phyloP scores from a whole-genome alignment of 352 stramenopile genomes.

The Globisporangium echinulatum region DNA sequence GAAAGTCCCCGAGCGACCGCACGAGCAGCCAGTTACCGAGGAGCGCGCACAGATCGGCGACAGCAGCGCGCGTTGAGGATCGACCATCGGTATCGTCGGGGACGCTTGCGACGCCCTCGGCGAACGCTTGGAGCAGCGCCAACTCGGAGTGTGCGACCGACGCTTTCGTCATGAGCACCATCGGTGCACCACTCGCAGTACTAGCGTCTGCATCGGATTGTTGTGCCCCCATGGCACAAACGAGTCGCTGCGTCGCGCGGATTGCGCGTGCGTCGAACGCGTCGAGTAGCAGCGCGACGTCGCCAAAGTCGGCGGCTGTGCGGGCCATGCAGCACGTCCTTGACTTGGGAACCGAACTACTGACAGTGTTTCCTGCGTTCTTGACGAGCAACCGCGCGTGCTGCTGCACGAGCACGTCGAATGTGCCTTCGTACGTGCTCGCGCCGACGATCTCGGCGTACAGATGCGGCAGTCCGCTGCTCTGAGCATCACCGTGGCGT shows the following conservation, averaged over 20 bases:
- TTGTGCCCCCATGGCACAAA: slow-evolving; percentile 8
- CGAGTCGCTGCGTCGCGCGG: slow-evolving; percentile 12
- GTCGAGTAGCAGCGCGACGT: slow-evolving; percentile 19
- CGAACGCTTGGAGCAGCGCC: slow-evolving; percentile 21
- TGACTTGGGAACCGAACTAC: not conserved
- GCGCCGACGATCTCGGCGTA: slow-evolving; percentile 31
- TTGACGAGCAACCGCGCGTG: slow-evolving; percentile 59
- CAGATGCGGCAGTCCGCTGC: slow-evolving; percentile 20
- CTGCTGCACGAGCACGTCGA: slow-evolving; percentile 66
- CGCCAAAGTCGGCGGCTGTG: slow-evolving; percentile 13
- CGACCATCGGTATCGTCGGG: slow-evolving; percentile 3
- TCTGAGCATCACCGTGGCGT: slow-evolving; percentile 14
- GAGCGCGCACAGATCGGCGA: slow-evolving; percentile 20
- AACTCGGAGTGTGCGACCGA: slow-evolving; percentile 28
- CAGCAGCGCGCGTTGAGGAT: slow-evolving; percentile 3
- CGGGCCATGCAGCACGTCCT: slow-evolving; percentile 10
- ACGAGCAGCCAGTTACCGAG: slow-evolving; percentile 26
- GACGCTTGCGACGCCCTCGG: slow-evolving; percentile 9
- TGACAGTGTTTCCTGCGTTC: slow-evolving; percentile 1
- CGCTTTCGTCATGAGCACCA: slow-evolving; percentile 35
- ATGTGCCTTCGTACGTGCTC: slow-evolving; percentile 62
- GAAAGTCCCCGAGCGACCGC: slow-evolving; percentile 31
- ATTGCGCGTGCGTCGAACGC: slow-evolving; percentile 24
- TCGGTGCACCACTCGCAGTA: slow-evolving; percentile 22
- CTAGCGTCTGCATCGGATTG: slow-evolving; percentile 2